phyloP scores from a whole-genome alignment of 257 asterid genomes.

The Primulina tabacum region DNA sequence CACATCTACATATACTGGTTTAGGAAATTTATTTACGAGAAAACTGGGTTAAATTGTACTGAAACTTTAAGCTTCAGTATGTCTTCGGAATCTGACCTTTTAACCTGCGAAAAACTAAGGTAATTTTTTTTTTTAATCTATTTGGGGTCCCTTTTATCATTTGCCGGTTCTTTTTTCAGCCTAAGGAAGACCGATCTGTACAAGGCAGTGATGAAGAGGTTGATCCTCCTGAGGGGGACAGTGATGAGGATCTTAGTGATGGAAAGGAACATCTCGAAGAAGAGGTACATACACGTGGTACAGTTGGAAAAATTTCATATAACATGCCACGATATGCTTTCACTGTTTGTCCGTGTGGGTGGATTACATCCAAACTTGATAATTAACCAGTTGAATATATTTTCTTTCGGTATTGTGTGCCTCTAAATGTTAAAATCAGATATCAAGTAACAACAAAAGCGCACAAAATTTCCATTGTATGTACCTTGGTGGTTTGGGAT shows the following conservation, averaged over 20 bases:
- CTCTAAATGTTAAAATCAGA: too few species aligned
- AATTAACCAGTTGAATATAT: background rate
- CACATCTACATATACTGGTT: background rate
- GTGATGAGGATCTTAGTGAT: constrained; percentile 83
- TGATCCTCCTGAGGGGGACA: constrained; percentile 68
- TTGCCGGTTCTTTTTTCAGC: constrained; percentile 44
- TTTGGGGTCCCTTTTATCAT: constrained; percentile 11
- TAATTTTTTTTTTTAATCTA: background rate
- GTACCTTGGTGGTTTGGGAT: background rate
- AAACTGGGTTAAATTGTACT: background rate
- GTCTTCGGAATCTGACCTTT: background rate
- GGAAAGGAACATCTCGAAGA: constrained; percentile 49
- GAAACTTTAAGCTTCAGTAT: background rate
- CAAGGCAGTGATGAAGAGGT: constrained; percentile 93
- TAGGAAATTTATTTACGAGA: background rate
- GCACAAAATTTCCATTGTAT: background rate
- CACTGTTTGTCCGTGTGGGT: background rate
- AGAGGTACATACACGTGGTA: constrained; percentile 48
- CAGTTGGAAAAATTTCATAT: background rate
- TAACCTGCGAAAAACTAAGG: background rate
- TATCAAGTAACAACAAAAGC: too few species aligned
- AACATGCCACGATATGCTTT: background rate
- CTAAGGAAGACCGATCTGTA: constrained; percentile 87
- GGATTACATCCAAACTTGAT: background rate
- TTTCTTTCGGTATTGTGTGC: too few species aligned